phyloP scores from a whole-genome alignment of 495 filamentous ascomycete genomes.

The Penicillium atrosanguineum region DNA sequence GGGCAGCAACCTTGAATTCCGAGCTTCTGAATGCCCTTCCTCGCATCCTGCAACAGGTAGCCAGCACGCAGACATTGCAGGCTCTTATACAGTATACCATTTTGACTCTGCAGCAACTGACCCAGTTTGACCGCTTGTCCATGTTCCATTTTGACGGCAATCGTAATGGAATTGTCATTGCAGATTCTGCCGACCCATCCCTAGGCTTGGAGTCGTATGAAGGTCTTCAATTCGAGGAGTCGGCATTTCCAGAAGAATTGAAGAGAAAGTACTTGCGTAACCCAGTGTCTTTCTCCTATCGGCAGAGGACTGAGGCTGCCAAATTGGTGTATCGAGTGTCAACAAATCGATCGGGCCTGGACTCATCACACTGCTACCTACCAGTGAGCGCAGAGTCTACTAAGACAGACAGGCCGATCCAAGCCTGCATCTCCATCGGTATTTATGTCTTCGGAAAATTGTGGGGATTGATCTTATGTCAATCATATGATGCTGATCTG shows the following conservation, averaged over 20 bases:
- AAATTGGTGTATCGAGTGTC: conserved; percentile 74
- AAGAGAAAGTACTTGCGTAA: conserved; percentile 68
- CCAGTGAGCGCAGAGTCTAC: conserved; percentile 63
- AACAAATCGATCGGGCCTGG: conserved; percentile 58
- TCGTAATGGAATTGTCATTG: conserved; percentile 78
- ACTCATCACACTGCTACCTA: conserved; percentile 78
- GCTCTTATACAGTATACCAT: conserved; percentile 12
- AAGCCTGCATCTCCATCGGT: conserved; percentile 87
- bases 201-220: conserved; percentile 74
- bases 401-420: conserved; percentile 66
- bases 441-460: conserved; percentile 80
- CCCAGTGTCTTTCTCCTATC: conserved; percentile 26
- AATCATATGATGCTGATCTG: conserved; percentile 75
- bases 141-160: conserved; percentile 81
- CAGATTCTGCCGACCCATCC: conserved; percentile 71
- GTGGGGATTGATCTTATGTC: conserved; percentile 84
- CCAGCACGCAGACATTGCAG: conserved; percentile 65
- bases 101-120: conserved; percentile 63
- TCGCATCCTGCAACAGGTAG: conserved; percentile 77
- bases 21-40: conserved; percentile 85
- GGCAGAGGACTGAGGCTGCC: conserved; percentile 34
- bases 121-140: conserved; percentile 82
- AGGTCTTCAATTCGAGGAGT: conserved; percentile 77
- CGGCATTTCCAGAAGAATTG: conserved; percentile 75
- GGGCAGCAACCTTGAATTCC: conserved; percentile 51